Evolutionary conservation across 1,284 basidiomycete species (phyloP).

Genomic region (Marasmius fiardii): DNA sequence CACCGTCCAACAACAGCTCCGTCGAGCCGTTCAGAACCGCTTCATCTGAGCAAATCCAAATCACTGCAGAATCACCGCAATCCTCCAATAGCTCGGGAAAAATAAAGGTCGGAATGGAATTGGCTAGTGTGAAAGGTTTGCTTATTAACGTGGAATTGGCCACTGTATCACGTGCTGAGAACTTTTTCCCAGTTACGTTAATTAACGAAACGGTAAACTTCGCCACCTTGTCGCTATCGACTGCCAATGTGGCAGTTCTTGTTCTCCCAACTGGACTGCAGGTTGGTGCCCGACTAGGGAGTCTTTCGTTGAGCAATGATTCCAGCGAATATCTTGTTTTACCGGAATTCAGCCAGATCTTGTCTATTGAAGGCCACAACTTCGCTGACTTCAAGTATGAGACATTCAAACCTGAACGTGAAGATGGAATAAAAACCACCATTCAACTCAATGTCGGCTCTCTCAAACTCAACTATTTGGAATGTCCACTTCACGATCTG

Average conservation of each 20-base stretch:
- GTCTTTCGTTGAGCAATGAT: constrained; percentile 84
- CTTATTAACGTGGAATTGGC: constrained; percentile 3
- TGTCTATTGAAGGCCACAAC: constrained; percentile 95
- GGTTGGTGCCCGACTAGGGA: constrained; percentile 84
- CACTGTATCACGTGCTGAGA: constrained; percentile 11
- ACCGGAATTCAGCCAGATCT: constrained; percentile 80
- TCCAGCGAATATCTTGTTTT: constrained; percentile 49
- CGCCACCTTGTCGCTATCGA: constrained; percentile 89
- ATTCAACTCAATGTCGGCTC: constrained; percentile 89
- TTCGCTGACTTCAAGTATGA: constrained; percentile 96
- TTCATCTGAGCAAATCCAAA: constrained; percentile 8
- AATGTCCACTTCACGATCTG: constrained; percentile 84
- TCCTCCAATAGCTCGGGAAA: constrained; percentile 41
- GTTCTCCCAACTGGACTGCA: constrained; percentile 76
- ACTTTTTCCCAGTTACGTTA: constrained; percentile 60
- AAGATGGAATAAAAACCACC: constrained; percentile 85
- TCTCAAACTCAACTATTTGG: constrained; percentile 86
- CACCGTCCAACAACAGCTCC: constrained; percentile 23
- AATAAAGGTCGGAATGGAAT: constrained; percentile 81
- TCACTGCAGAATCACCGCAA: constrained; percentile 4
- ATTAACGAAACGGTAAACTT: constrained; percentile 74
- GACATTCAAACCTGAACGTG: constrained; percentile 80
- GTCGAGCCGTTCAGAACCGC: constrained; percentile 3
- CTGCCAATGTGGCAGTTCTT: constrained; percentile 85
- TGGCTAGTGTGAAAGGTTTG: constrained; percentile 84